Evolutionary conservation across 2,329 filamentous ascomycete species (phyloP).

Genomic region (Colletotrichum shisoi): DNA sequence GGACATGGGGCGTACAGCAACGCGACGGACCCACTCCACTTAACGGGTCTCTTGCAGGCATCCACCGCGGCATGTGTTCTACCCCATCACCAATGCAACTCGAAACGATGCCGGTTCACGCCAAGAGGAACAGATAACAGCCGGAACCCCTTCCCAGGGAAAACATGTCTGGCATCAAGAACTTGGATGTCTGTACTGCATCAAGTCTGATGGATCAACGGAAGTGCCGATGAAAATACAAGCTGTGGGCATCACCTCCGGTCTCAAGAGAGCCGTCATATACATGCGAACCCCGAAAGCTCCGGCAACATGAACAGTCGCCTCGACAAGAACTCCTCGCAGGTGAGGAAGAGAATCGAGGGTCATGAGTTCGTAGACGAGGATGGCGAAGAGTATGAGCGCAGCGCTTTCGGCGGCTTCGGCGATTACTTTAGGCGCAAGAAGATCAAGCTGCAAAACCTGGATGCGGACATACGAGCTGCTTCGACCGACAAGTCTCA

Average conservation of each 20-base stretch:
- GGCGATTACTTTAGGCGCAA: conserved; percentile 92
- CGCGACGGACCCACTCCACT: conserved; percentile 47
- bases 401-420: conserved; percentile 87
- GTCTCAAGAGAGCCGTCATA: conserved; percentile 1
- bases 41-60: conserved; percentile 45
- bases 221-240: neutral
- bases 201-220: neutral
- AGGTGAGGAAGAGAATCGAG: conserved; percentile 68
- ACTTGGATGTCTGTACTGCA: neutral
- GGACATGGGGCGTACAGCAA: conserved; percentile 49
- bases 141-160: neutral
- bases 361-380: conserved; percentile 76
- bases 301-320: conserved; percentile 63
- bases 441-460: conserved; percentile 96
- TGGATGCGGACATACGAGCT: conserved; percentile 81
- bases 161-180: neutral
- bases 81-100: conserved; percentile 9
- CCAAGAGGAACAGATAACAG: neutral
- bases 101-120: conserved; percentile 1
- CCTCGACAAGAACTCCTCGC: conserved; percentile 69
- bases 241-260: neutral
- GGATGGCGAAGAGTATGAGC: conserved; percentile 88
- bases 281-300: neutral
- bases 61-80: conserved; percentile 12
- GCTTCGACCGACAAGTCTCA: conserved; percentile 73